Conservation (phyloP, 441 rosid genomes). For the Mallotus japonicus region DNA sequence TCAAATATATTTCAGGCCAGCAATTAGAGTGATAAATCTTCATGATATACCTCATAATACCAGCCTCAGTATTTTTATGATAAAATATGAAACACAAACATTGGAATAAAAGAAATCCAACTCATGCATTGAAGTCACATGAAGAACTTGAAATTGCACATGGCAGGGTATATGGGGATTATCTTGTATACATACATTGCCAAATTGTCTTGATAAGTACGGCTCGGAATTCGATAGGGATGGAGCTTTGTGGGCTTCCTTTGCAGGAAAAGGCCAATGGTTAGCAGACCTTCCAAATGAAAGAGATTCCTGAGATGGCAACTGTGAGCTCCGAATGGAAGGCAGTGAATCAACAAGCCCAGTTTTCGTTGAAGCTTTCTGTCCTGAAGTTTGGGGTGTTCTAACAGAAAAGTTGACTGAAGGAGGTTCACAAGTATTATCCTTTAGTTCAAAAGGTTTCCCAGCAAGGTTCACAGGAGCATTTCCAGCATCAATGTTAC, state of each 20-base stretch:
- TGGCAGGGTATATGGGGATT: background rate
- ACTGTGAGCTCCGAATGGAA: constrained; percentile 45
- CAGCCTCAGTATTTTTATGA: background rate
- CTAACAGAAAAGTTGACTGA: constrained; percentile 34
- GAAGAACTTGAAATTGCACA: background rate
- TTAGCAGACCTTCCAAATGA: constrained; percentile 50
- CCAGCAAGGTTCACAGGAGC: constrained; percentile 36
- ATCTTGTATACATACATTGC: constrained; percentile 48
- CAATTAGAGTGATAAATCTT: background rate
- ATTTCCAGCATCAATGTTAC: constrained; percentile 33
- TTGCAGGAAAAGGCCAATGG: constrained; percentile 36
- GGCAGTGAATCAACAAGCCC: constrained; percentile 64
- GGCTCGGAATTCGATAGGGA: constrained; percentile 49
- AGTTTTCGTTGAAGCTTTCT: constrained; percentile 33
- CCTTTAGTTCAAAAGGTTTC: constrained; percentile 40
- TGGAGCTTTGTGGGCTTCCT: constrained; percentile 40
- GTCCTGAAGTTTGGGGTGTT: constrained; percentile 29
- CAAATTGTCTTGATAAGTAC: constrained; percentile 62
- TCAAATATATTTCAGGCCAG: background rate
- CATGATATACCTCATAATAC: background rate
- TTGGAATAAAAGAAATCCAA: background rate
- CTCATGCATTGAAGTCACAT: background rate
- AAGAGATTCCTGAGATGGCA: constrained; percentile 53
- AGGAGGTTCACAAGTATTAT: constrained; percentile 32
- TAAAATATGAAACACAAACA: background rate